These are phyloP conservation scores for Tolypocladium tundrense DNA, from an alignment of 2,329 filamentous ascomycete genomes.

Conservation along the genomic window DNA sequence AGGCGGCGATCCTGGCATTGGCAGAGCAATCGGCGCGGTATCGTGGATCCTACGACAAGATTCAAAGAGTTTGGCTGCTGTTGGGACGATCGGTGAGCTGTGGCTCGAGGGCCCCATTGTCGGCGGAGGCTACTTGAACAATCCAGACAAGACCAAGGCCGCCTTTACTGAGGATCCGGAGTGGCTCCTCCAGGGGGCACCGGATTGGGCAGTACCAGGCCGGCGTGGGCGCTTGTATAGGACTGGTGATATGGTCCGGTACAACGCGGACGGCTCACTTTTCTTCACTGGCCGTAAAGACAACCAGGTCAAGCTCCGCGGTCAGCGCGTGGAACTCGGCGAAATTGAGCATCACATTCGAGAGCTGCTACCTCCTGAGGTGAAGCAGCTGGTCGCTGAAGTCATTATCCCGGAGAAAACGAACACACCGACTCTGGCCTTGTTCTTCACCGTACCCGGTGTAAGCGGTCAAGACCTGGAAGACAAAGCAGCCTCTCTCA, in stretches of 20 bases:
- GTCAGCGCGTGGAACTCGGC: constrained; percentile 1
- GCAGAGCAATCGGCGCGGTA: not conserved
- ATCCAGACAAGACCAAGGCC: constrained; percentile 30
- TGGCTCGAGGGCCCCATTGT: constrained; percentile 31
- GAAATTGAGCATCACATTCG: not conserved
- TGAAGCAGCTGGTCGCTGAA: not conserved
- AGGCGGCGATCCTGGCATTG: not conserved
- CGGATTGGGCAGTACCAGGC: constrained; percentile 17
- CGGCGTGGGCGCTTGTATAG: constrained; percentile 17
- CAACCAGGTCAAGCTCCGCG: constrained; percentile 32
- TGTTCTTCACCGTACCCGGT: not conserved
- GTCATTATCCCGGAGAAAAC: not conserved
- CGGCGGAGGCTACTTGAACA: constrained; percentile 37
- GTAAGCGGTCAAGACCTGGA: not conserved
- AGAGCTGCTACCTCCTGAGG: not conserved
- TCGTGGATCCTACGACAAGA: constrained; percentile 18
- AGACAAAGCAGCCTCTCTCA: not conserved
- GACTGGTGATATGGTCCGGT: constrained; percentile 25
- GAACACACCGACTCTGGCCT: not conserved
- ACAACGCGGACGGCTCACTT: constrained; percentile 16
- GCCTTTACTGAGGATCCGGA: constrained; percentile 32
- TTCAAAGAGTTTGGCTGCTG: constrained; percentile 11
- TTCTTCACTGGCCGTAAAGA: constrained; percentile 31
- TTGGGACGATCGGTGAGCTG: constrained; percentile 22
- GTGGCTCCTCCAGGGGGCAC: constrained; percentile 19